Base-by-base conservation (phyloP, 1,139 yeast genomes). In the Magnusiomyces fungicola region DNA sequence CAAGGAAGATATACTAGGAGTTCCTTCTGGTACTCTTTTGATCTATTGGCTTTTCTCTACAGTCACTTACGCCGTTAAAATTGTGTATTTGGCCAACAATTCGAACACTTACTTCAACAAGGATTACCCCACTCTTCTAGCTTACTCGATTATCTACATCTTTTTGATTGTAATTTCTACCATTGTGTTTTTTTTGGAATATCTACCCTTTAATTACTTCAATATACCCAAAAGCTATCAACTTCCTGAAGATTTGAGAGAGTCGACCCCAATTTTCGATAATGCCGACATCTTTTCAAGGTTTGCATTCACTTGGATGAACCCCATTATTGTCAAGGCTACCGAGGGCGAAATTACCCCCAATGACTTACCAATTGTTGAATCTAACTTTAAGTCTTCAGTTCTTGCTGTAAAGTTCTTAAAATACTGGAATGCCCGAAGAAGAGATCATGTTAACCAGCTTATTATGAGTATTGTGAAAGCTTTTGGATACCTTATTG, bases 221-320 rank as follows among this genome's bases (percentile, higher is more conserved):
- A 25, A 41, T 14, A 47, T 42, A 23, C 52, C 52, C n/a, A 16
- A 23, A 23, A 45, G 36, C 14, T 50, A 50, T 33, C 45, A 43
- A 18, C 16, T 32, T 9, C 24, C 49, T 7, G 9, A 42, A 22
- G 25, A 29, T 23, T 39, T 33, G 16, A 48, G 46, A 19, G 44
- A 36, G 10, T 34, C 52, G n/a, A 23, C 49, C 3, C 54, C 60
- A 1, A 45, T 61, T 25, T 48, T 61, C 55, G 97, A 88, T 58
- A 69, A 71, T 38, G 92, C 97, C 16, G 85, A 86, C 60, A 69
- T 89, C 22, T 89, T 88, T 61, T 79, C 92, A 19, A 76, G 77
- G 53, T 71, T 90, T 51, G 78, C 95, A 0, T 84, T 92, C 63
- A 71, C 79, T 37, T 92, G 97, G 96, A 83, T 90, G 87, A 80